A percentile compares a stretch with the other conserved stretches of the same genome.
Evolutionary conservation across 495 filamentous ascomycete genomes (phyloP).

Genomic region (Podospora australis): DNA sequence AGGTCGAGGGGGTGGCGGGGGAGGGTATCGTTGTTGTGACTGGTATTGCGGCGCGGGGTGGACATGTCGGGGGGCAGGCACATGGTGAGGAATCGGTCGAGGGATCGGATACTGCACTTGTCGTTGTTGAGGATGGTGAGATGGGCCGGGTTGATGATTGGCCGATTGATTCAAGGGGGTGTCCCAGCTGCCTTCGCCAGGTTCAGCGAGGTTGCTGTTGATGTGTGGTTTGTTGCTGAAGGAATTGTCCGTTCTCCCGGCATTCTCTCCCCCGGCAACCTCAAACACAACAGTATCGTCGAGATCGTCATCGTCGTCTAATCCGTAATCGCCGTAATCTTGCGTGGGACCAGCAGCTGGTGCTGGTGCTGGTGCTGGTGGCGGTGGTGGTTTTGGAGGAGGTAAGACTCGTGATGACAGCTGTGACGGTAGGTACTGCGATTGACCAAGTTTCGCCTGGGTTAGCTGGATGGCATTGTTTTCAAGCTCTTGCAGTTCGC

Average conservation of each 20-base stretch:
- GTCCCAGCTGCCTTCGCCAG: conserved; percentile 10
- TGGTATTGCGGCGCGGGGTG: conserved; percentile 9
- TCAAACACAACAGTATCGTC: conserved; percentile 27
- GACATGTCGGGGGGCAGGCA: conserved; percentile 15
- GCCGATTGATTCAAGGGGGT: conserved; percentile 5
- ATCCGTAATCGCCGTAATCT: conserved; percentile 10
- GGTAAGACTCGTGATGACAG: background rate
- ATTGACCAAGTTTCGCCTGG: conserved; percentile 27
- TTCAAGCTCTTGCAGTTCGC: conserved; percentile 39
- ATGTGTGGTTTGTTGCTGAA: background rate
- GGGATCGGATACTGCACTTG: conserved; percentile 8
- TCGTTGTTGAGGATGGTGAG: conserved; percentile 6
- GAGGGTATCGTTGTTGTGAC: conserved; percentile 9
- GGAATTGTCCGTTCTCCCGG: no score
- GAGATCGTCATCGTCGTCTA: conserved; percentile 29
- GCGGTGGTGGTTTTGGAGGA: background rate
- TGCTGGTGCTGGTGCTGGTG: background rate
- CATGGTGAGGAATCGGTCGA: conserved; percentile 7
- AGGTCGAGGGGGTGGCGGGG: conserved; percentile 8
- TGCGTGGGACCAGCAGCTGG: background rate
- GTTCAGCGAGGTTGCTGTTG: background rate
- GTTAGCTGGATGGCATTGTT: conserved; percentile 43
- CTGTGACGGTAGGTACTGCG: conserved; percentile 13
- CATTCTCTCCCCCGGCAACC: no score
- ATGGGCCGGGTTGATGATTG: conserved; percentile 11